Base-by-base conservation (phyloP, 306 rosid genomes). In the Datisca glomerata region DNA sequence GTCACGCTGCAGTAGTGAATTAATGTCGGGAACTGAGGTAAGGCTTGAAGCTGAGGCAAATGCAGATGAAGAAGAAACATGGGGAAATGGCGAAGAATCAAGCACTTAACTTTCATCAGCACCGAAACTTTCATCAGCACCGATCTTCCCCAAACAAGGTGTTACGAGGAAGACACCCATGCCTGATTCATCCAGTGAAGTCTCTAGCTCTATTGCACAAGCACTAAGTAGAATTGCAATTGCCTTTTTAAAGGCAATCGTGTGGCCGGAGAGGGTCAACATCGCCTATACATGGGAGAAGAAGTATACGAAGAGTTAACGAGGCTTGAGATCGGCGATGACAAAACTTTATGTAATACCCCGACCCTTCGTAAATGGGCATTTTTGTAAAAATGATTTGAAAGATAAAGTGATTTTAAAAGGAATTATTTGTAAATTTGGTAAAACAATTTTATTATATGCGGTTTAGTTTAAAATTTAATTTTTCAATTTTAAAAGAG, bases 1-100 rank as follows among this genome's bases (percentile, higher is more conserved):
- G 12, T 24, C 18, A 20, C 12, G 18, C 29, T 42, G 47, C 28
- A 21, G 4, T 42, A 1, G 18, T 21, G 47, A 42, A 25, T 12
- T n/a, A 29, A 21, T 21, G 47, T 12, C 3, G 11, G 11, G 17
- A 13, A 4, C 45, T 4, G 25, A 21, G 45, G 24, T 18, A 17
- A 41, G 24, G 19, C 45, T 41, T 16, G 8, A 41, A 41, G 45
- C 10, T 16, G 24, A 41, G 10, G 45, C 45, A n/a, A n/a, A n/a
- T n/a, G n/a, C n/a, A n/a, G n/a, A n/a, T 9, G 15, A 19, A 2
- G 45, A 41, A 18, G 45, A 22, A 41, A 20, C 15, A 18, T 22
- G 22, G 10, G 45, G 21, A 9, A 17, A 19, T 9, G 13, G 45
- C 4, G 19, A 40, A 14, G 23, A 40, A 24, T 33, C 15, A 10